Evolutionary conservation across 2,329 filamentous ascomycete genomes (phyloP).

Genomic region (Colletotrichum incanum): DNA sequence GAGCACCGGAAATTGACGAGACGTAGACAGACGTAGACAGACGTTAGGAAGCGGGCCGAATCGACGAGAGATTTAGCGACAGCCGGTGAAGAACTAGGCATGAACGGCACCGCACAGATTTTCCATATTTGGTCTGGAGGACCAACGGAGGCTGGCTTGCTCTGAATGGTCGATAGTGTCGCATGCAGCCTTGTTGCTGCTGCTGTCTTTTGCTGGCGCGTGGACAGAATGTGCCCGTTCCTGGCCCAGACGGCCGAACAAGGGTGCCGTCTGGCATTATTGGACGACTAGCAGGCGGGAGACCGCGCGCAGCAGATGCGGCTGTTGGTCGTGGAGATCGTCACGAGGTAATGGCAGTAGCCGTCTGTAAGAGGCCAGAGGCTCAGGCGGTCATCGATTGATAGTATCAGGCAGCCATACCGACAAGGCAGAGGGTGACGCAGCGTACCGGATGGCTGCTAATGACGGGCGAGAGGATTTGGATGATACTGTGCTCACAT

Average conservation of each 20-base stretch:
- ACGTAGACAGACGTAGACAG: background rate
- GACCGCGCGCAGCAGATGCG: constrained; percentile 27
- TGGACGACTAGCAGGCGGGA: constrained; percentile 29
- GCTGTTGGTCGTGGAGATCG: constrained; percentile 39
- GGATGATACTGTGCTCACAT: constrained; percentile 37
- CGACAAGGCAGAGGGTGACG: constrained; percentile 15
- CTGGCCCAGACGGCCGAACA: constrained; percentile 27
- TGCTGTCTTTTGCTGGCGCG: constrained; percentile 4
- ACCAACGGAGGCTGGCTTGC: constrained; percentile 10
- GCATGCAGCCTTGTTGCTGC: constrained; percentile 17
- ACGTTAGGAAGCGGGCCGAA: constrained; percentile 20
- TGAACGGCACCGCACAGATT: constrained; percentile 38
- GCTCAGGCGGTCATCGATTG: constrained; percentile 19
- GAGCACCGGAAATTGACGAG: background rate
- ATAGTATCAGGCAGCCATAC: constrained; percentile 17
- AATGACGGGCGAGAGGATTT: constrained; percentile 23
- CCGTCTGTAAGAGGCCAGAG: constrained; percentile 27
- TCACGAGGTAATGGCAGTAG: constrained; percentile 31
- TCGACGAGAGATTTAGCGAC: constrained; percentile 23
- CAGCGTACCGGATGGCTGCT: constrained; percentile 17
- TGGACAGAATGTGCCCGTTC: constrained; percentile 22
- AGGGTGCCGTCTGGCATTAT: constrained; percentile 22
- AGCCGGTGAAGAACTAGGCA: constrained; percentile 12
- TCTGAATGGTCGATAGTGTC: constrained; percentile 16
- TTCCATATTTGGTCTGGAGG: constrained; percentile 15